Percentiles rank a stretch among this genome's conserved stretches.
Conservation (phyloP, 768 basidiomycete species). For the Tephrocybe sp. region DNA sequence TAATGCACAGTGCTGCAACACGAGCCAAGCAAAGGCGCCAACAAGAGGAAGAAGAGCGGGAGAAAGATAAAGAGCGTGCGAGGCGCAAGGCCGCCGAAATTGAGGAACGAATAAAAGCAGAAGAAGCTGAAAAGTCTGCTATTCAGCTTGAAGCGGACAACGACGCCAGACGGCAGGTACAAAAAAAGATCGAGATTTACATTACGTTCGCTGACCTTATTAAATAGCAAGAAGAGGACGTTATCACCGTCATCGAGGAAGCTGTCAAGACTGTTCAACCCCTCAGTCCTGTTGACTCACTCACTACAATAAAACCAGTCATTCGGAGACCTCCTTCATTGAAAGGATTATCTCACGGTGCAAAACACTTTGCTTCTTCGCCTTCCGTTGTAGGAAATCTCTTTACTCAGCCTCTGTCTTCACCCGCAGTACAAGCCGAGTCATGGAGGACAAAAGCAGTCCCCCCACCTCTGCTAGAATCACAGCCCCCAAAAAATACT, state of each 20-base stretch:
- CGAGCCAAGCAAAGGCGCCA: conserved; percentile 78
- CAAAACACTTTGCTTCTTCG: conserved; percentile 27
- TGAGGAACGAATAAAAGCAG: conserved; percentile 62
- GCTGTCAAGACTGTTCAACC: conserved; percentile 33
- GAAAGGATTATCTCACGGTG: conserved; percentile 25
- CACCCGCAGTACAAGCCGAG: conserved; percentile 42
- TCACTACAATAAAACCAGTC: background rate
- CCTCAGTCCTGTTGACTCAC: background rate
- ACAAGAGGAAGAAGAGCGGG: conserved; percentile 81
- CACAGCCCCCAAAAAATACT: conserved; percentile 16
- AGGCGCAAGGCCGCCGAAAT: conserved; percentile 76
- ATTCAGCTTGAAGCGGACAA: conserved; percentile 22
- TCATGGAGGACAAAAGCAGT: conserved; percentile 64
- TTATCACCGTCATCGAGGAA: conserved; percentile 45
- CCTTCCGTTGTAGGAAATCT: conserved; percentile 15
- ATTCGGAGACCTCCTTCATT: conserved; percentile 34
- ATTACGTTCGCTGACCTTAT: conserved; percentile 1
- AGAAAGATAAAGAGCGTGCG: conserved; percentile 79
- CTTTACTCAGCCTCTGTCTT: conserved; percentile 17
- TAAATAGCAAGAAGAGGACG: conserved; percentile 33
- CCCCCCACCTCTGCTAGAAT: background rate
- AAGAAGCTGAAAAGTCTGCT: conserved; percentile 35
- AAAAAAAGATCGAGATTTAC: background rate
- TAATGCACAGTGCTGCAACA: conserved; percentile 86
- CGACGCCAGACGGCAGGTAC: conserved; percentile 13